Evolutionary conservation across 306 rosid genomes (phyloP).

Genomic region (Cucumis cinereus): DNA sequence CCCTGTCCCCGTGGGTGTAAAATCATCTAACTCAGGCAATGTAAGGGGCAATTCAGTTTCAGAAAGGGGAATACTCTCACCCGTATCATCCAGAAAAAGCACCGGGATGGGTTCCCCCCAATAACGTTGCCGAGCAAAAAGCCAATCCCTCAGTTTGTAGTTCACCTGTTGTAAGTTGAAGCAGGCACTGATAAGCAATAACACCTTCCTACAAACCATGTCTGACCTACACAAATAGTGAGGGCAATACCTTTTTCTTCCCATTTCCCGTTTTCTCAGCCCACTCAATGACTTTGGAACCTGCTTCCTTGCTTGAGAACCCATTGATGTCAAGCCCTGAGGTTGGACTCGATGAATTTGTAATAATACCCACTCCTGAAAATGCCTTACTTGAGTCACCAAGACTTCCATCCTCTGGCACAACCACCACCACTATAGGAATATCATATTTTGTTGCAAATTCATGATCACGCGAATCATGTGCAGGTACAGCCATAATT

Average conservation of each 20-base stretch:
- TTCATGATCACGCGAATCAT: slow-evolving; percentile 82
- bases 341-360: slow-evolving; percentile 49
- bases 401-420: slow-evolving; percentile 38
- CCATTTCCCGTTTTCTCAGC: slow-evolving; percentile 79
- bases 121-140: slow-evolving; percentile 96
- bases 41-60: slow-evolving; percentile 80
- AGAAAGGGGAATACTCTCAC: slow-evolving; percentile 54
- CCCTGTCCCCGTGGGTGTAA: slow-evolving; percentile 92
- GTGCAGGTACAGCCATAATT: slow-evolving; percentile 96
- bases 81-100: slow-evolving; percentile 57
- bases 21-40: slow-evolving; percentile 92
- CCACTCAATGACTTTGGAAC: slow-evolving; percentile 68
- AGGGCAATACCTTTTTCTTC: slow-evolving; percentile 57
- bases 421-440: slow-evolving; percentile 59
- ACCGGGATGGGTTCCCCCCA: slow-evolving; percentile 99
- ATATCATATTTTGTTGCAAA: slow-evolving; percentile 68
- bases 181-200: not conserved
- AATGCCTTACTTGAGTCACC: slow-evolving; percentile 45
- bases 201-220: not conserved
- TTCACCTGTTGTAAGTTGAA: slow-evolving; percentile 50
- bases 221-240: not conserved
- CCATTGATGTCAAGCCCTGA: slow-evolving; percentile 70
- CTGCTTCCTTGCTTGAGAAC: slow-evolving; percentile 65
- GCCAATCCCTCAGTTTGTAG: slow-evolving; percentile 97
- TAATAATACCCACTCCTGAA: slow-evolving; percentile 56